Conservation (phyloP, 169 alveolate species). For the Cyclospora cayetanensis region DNA sequence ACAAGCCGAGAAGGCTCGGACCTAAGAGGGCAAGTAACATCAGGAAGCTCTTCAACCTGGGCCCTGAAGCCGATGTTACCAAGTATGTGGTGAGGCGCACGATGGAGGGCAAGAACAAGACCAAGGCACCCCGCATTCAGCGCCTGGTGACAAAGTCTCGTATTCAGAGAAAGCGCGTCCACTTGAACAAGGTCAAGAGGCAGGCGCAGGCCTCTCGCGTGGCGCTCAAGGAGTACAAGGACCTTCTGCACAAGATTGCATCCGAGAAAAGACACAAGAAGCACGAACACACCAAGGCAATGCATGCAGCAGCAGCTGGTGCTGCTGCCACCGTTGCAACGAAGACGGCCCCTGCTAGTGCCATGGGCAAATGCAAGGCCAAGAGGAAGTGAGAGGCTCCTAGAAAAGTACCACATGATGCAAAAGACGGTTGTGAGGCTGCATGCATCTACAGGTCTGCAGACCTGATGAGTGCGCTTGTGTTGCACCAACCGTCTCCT, state of each 20-base stretch:
- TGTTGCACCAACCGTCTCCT: too few relatives aligned
- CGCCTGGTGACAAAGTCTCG: slow-evolving; percentile 99
- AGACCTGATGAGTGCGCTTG: too few relatives aligned
- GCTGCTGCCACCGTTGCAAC: slow-evolving; percentile 19
- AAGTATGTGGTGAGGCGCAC: slow-evolving; percentile 94
- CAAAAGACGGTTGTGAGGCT: too few relatives aligned
- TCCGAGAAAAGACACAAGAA: slow-evolving; percentile 30
- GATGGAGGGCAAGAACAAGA: slow-evolving; percentile 85
- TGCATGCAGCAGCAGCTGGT: not conserved
- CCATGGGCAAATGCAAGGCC: too few relatives aligned
- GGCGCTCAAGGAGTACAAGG: slow-evolving; percentile 61
- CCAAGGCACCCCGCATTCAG: slow-evolving; percentile 99
- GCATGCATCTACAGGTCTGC: too few relatives aligned
- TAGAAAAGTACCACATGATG: too few relatives aligned
- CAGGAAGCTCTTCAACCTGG: slow-evolving; percentile 96
- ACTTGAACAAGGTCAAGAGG: slow-evolving; percentile 49
- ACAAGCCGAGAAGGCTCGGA: slow-evolving; percentile 98
- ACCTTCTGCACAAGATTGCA: slow-evolving; percentile 26
- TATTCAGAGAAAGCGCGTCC: slow-evolving; percentile 94
- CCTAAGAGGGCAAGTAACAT: slow-evolving; percentile 99
- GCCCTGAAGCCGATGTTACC: slow-evolving; percentile 94
- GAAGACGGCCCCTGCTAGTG: not conserved
- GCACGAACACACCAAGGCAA: not conserved
- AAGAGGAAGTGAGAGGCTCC: too few relatives aligned
- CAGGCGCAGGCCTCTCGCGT: slow-evolving; percentile 41